Evolutionary conservation across 208 protist species (phyloP), one percentile per base, ranked within the genome.

Genomic region (Naegleria lovaniensis): DNA sequence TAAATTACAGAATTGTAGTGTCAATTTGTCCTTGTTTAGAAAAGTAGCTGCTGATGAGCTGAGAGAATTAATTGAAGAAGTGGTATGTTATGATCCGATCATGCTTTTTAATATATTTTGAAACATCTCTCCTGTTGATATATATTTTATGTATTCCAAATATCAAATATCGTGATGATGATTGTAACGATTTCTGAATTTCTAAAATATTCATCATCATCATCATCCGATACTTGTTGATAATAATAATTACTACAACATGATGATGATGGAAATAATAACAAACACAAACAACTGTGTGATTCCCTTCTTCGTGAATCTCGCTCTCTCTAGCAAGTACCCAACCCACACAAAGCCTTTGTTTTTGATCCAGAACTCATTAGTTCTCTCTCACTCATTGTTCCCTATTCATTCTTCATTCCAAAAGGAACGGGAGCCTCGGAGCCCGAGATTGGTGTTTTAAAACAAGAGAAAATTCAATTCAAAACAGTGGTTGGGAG

Each of bases 321-420:
- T n/a, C n/a, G n/a, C n/a, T n/a, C n/a, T n/a, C n/a, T n/a, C n/a
- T n/a, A 79, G 67, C 16, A 79, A 79, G n/a, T n/a, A 36, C 6
- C 67, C 13, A 79, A 79, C n/a, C 67, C 67, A 36, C 67, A 79
- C n/a, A 79, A 67, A 29, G 41, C 85, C 15, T 40, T 89, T 67
- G 51, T 89, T 22, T 41, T 89, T 58, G 85, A 89, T 89, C 85
- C 85, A 3, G 39, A 39, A 67, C 5, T 89, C 2, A 67, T 89
- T 22, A 48, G 85, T n/a, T 48, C 85, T 41, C 33, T 89, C 2
- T 19, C 85, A 38, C 16, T 89, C 11, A 67, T 89, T 52, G 51
- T 89, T 41, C 85, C 85, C 3, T 67, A 48, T 38, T 40, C 29
- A 40, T 33, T 67, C 7, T 67, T 89, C 6, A 67, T 40, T 22